These are phyloP conservation scores for Penicillium sp. DNA, from an alignment of 2,329 filamentous ascomycete genomes.

Conservation along the genomic window DNA sequence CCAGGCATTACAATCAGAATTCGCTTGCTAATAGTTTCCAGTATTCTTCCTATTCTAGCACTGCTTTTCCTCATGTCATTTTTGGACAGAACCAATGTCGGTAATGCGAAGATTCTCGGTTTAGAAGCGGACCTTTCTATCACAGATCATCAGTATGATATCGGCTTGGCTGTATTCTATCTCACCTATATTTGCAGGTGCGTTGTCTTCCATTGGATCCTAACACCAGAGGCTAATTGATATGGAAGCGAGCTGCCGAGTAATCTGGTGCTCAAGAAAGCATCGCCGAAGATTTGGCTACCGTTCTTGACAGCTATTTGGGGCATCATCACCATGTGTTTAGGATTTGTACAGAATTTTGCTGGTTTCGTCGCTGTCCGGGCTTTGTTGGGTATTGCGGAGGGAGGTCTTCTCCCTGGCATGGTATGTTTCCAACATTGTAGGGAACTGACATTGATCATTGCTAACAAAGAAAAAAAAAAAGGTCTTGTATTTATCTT, in stretches of 20 bases:
- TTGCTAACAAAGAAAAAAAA: slow-evolving; percentile 7
- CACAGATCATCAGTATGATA: slow-evolving; percentile 62
- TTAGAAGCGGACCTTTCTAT: slow-evolving; percentile 61
- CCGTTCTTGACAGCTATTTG: slow-evolving; percentile 57
- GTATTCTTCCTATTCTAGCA: slow-evolving; percentile 63
- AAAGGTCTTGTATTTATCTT: slow-evolving; percentile 63
- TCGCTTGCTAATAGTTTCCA: slow-evolving; percentile 27
- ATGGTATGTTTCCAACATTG: slow-evolving; percentile 50
- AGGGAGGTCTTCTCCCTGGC: slow-evolving; percentile 65
- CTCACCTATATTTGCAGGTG: slow-evolving; percentile 59
- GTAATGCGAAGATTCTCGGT: slow-evolving; percentile 66
- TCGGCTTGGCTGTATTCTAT: slow-evolving; percentile 65
- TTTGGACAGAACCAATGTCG: slow-evolving; percentile 70
- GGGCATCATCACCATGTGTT: slow-evolving; percentile 56
- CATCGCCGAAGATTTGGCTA: slow-evolving; percentile 62
- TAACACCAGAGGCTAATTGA: background rate
- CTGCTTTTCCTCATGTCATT: slow-evolving; percentile 66
- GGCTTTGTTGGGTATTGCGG: slow-evolving; percentile 61
- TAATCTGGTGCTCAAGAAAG: slow-evolving; percentile 63
- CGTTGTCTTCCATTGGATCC: slow-evolving; percentile 11
- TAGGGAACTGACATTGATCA: background rate
- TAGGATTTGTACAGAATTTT: slow-evolving; percentile 41
- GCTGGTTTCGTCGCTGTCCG: slow-evolving; percentile 62
- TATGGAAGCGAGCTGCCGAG: slow-evolving; percentile 61
- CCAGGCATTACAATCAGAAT: background rate